Evolutionary conservation across 2,329 filamentous ascomycete genomes (phyloP).

Genomic region (Penicillium concentricum): DNA sequence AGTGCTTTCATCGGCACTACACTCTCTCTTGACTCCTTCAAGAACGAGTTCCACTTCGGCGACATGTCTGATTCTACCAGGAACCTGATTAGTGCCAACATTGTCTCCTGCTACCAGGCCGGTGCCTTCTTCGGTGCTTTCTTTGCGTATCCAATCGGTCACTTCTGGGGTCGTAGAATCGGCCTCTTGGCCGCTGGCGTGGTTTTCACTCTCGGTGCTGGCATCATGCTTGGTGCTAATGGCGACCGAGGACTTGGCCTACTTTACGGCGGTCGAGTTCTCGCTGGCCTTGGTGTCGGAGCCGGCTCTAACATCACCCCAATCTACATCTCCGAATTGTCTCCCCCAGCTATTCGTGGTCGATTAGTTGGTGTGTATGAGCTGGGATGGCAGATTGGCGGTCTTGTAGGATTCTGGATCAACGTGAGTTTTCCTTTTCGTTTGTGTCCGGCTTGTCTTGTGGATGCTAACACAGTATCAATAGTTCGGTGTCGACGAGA

Average conservation of each 20-base stretch:
- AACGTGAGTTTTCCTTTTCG: slow-evolving; percentile 30
- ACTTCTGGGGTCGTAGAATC: slow-evolving; percentile 66
- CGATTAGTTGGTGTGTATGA: slow-evolving; percentile 60
- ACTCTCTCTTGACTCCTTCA: slow-evolving; percentile 68
- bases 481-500: slow-evolving; percentile 54
- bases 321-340: slow-evolving; percentile 60
- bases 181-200: slow-evolving; percentile 61
- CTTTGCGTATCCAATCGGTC: slow-evolving; percentile 63
- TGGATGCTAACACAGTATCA: slow-evolving; percentile 7
- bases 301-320: slow-evolving; percentile 58
- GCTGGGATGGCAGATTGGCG: slow-evolving; percentile 55
- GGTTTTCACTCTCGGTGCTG: slow-evolving; percentile 69
- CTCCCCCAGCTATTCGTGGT: slow-evolving; percentile 59
- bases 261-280: slow-evolving; percentile 57
- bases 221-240: slow-evolving; percentile 68
- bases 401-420: slow-evolving; percentile 54
- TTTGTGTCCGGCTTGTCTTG: slow-evolving; percentile 16
- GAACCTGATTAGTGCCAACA: slow-evolving; percentile 67
- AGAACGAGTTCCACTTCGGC: slow-evolving; percentile 64
- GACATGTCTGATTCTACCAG: slow-evolving; percentile 36
- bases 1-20: slow-evolving; percentile 79
- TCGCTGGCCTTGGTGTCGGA: slow-evolving; percentile 59
- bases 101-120: slow-evolving; percentile 78
- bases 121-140: slow-evolving; percentile 81
- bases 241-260: slow-evolving; percentile 61